Conservation (phyloP, 352 stramenopile species). For the Blastocystis sp. region DNA sequence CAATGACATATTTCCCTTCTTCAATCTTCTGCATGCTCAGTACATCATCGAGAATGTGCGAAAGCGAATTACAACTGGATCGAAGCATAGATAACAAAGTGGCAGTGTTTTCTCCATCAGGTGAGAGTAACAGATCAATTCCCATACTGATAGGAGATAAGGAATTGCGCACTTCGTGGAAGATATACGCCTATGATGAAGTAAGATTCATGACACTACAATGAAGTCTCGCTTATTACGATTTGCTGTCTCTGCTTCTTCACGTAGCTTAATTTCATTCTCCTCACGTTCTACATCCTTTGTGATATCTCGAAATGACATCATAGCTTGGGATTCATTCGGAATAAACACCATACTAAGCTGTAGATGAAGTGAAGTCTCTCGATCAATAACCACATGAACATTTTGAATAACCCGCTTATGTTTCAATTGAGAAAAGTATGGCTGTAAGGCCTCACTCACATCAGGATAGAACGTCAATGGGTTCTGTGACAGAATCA, state of each 20-base stretch:
- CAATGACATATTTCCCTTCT: not conserved
- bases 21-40: slow-evolving; percentile 28
- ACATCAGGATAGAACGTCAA: not conserved
- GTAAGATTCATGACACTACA: not conserved
- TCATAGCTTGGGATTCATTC: not conserved
- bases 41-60: not conserved
- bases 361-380: too few relatives aligned
- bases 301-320: slow-evolving; percentile 1
- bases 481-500: not conserved
- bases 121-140: not conserved
- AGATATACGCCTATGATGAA: slow-evolving; percentile 18
- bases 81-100: not conserved
- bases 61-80: not conserved
- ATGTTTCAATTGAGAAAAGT: not conserved
- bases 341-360: not conserved
- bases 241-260: slow-evolving; percentile 23
- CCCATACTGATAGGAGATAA: slow-evolving; percentile 24
- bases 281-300: not conserved
- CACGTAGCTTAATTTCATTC: not conserved
- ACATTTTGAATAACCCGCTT: not conserved
- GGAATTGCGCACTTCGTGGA: slow-evolving; percentile 14
- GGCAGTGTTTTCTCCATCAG: not conserved
- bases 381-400: not conserved
- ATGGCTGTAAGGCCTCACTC: not conserved
- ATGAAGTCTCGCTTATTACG: slow-evolving; percentile 13